Base-by-base conservation (phyloP, 441 rosid species). In the Biscutella laevigata region DNA sequence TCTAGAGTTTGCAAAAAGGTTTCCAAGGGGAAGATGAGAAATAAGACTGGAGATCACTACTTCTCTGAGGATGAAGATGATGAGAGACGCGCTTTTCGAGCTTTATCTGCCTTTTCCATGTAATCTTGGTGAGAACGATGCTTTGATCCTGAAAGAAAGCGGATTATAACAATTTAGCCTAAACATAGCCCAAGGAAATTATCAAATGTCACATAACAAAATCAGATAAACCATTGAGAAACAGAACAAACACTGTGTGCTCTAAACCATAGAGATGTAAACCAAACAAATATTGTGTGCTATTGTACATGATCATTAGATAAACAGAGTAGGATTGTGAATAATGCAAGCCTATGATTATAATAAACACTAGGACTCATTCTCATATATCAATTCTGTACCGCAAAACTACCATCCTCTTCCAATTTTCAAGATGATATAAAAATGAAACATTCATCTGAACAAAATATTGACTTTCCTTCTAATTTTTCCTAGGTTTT, bases 81-180 rank as follows among this genome's bases (percentile, higher is more conserved):
- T n/a, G 88, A 87, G 43, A 87, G 88, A 40, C 90, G 80, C 7
- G 71, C 81, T 40, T 56, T 77, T 29, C 88, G 69, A 51, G 90
- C 94, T 67, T 74, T 80, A 61, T 87, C 94, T 0, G 94, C 95
- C 32, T 62, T 84, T 47, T 87, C 94, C 86, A 87, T 14, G 73
- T 87, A 87, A 65, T 87, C 95, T 78, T 87, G 95, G 58, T 84
- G 89, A 0, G 95, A 87, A 37, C 59, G 75, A 53, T 87, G 89
- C 81, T 78, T 80, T 25, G 87, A 24, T 30, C 88, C 94, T 87
- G 62, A 52, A 54, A 53, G 14, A 43, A 45, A 27, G 39, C 41
- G 57, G 13, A 32, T 30, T 33, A 6, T 55, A 53, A 32, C 11
- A 29, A 37, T 27, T 9, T 20, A 33, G 28, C 41, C 13, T 28